Evolutionary conservation across 2,329 filamentous ascomycete genomes (phyloP).

Genomic region (Coniochaeta prunicola): DNA sequence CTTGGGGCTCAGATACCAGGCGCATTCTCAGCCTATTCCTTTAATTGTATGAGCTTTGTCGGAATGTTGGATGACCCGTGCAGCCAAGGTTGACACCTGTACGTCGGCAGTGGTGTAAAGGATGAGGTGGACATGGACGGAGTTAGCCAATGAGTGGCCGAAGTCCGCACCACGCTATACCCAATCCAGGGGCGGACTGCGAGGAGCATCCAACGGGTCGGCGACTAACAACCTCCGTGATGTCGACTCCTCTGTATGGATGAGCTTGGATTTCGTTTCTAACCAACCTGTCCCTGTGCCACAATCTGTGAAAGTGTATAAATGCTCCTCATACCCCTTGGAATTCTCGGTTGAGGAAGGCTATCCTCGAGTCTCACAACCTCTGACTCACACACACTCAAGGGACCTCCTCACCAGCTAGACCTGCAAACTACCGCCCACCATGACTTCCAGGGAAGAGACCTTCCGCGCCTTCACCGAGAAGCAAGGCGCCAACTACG

Average conservation of each 20-base stretch:
- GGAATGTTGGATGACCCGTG: neutral
- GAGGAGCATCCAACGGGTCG: neutral
- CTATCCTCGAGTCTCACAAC: neutral
- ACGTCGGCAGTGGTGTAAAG: neutral
- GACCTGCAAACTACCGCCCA: too few species aligned
- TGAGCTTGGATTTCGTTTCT: too few species aligned
- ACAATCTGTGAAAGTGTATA: too few species aligned
- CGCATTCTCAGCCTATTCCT: neutral
- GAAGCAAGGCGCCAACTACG: constrained; percentile 36
- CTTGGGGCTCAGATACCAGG: neutral
- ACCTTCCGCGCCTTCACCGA: constrained; percentile 39
- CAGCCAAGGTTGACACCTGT: neutral
- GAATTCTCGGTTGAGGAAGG: too few species aligned
- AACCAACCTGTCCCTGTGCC: too few species aligned
- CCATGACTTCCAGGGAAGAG: constrained; percentile 16
- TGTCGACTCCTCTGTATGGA: too few species aligned
- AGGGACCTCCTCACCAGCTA: neutral
- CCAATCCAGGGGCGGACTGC: neutral
- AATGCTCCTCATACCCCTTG: too few species aligned
- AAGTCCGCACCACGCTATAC: neutral
- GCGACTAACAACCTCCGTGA: neutral
- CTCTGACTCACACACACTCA: neutral
- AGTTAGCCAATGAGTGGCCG: neutral
- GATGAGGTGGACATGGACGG: neutral
- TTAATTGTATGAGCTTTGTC: neutral